Base-by-base conservation (phyloP, 768 basidiomycete species). In the Rhizopogon roseolus region DNA sequence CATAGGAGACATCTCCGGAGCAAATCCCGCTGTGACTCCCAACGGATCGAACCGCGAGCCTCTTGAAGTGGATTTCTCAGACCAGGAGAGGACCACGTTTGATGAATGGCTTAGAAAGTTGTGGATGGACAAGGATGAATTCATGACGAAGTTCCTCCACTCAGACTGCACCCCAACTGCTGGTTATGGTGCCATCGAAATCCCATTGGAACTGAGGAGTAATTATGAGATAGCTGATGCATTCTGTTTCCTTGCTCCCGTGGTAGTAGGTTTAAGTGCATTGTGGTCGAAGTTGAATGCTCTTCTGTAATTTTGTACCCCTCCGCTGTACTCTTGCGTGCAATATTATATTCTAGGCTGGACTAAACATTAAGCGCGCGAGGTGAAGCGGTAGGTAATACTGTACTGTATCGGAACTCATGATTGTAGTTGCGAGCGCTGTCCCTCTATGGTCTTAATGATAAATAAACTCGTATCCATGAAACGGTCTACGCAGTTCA, bases 401-500 rank as follows among this genome's bases (percentile, higher is more conserved):
- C 22, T 45, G 17, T 34, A 46, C 32, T 41, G 14, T 36, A 37
- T 19, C 10, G 51, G 34, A 51, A 14, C 44, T 56, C 51, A 46
- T 38, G 42, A 41, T 60, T 81, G 78, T 57, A 76, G 68, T 56
- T 83, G 76, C 9, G 46, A 34, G 54, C 75, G 69, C 38, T 73
- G 70, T 41, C 65, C 59, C 54, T 77, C 71, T 34, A 86, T 72
- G 62, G 81, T 78, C 58, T 82, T 81, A 54, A 97, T 85, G 76
- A 98, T 80, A 72, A 82, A 90, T 40, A 93, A 69, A 64, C 84
- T 88, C 37, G 85, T 82, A 73, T 98, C 95, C 61, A 98, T 73
- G 74, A 97, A 98, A 54, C 94, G 78, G 54, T 91, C 90, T 48
- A 96, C 93, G 65, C 95, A 97, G 71, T 95, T 94, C 50, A 79